Evolutionary conservation across 1,139 yeast genomes (phyloP).

Genomic region (Geotrichum citri-aurantii): DNA sequence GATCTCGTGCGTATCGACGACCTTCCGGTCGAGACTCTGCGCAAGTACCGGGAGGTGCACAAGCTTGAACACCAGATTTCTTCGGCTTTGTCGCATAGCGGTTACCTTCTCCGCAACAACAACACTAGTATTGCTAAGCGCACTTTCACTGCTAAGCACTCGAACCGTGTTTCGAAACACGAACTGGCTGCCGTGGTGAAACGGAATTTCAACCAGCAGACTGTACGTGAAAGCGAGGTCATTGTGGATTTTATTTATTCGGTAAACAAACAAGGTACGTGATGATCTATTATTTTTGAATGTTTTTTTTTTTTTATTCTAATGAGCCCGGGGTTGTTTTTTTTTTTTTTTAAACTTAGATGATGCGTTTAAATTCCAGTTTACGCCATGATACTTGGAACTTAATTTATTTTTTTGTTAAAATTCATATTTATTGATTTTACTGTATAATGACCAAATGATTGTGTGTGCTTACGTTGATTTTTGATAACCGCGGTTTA

Average conservation of each 20-base stretch:
- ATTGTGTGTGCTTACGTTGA: no score
- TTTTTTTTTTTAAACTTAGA: constrained; percentile 22
- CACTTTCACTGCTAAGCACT: constrained; percentile 45
- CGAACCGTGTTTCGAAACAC: constrained; percentile 45
- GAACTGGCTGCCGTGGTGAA: constrained; percentile 54
- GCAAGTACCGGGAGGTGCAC: constrained; percentile 54
- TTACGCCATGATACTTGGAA: constrained; percentile 20
- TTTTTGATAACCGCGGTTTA: no score
- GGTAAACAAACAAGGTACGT: constrained; percentile 58
- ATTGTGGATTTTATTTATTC: constrained; percentile 74
- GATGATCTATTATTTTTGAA: background rate
- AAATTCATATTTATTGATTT: no score
- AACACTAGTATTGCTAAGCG: constrained; percentile 57
- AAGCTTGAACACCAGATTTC: constrained; percentile 39
- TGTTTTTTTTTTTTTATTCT: background rate
- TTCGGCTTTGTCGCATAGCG: constrained; percentile 51
- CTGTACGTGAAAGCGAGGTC: constrained; percentile 70
- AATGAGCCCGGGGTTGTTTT: background rate
- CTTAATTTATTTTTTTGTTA: background rate
- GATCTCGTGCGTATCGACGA: constrained; percentile 49
- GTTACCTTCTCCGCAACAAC: constrained; percentile 54
- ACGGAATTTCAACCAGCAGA: constrained; percentile 55
- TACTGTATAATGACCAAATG: no score
- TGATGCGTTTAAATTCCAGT: constrained; percentile 37
- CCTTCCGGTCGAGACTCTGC: constrained; percentile 49